Base-by-base conservation (phyloP, 2,329 filamentous ascomycete genomes). In the Neopestalotiopsis clavispora region DNA sequence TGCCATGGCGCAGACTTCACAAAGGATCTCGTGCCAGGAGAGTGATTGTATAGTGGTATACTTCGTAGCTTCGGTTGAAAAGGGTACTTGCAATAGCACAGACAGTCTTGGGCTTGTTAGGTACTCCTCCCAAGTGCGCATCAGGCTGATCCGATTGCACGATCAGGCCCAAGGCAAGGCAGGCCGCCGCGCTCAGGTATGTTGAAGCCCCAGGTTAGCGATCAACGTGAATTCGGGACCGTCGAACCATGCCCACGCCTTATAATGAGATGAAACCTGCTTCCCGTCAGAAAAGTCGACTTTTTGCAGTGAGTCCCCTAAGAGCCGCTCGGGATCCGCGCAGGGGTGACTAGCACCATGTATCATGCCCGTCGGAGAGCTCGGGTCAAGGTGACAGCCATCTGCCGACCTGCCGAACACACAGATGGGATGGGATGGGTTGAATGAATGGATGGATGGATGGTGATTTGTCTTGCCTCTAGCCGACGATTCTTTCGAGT, bases 341-440 rank as follows among this genome's bases (percentile, higher is more conserved):
- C 63, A 56, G 45, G 63, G 63, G 40, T 57, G 28, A 45, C 17
- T 20, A 17, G 42, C 45, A 45, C 28, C 42, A 49, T 42, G 63
- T 66, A 57, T 66, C 63, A 66, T 66, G 63, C 63, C 63, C 56
- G 63, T 66, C 63, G 42, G 63, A 66, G 63, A 66, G 23, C 63
- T 66, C 52, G 28, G 49, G 56, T 66, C 63, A 40, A 14, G 13
- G 63, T 56, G 63, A 66, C 63, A 57, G 32, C 28, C 49, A 20
- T 66, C 49, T 66, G 49, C 63, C 63, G 63, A 66, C 42, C 40
- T 66, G 40, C 63, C 63, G 63, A 66, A 56, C 63, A 42, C 56
- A 56, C 40, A 57, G 23, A 66, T 56, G 49, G 23, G 59, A 62
- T 62, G 59, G 59, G 17, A 28, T 28, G 23, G 23, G 23, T 28